Evolutionary conservation across 1,139 yeast species (phyloP).

Genomic region (Sugiyamaella novakii): DNA sequence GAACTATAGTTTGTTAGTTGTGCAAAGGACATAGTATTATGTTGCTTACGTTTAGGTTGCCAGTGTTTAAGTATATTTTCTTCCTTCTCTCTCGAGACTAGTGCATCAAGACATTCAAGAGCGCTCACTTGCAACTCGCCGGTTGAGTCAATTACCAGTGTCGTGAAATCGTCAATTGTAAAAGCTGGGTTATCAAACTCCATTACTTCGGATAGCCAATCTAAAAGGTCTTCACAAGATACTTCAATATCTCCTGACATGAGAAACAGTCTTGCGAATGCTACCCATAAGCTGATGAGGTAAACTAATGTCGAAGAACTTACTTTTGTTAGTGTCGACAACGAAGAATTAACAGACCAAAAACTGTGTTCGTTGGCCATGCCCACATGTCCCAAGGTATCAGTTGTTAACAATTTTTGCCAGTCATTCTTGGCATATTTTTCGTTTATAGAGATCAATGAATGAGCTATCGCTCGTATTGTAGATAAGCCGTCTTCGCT

Average conservation of each 20-base stretch:
- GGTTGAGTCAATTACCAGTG: background rate
- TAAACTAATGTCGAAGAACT: conserved; percentile 8
- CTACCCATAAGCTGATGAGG: conserved; percentile 21
- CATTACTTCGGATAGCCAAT: conserved; percentile 15
- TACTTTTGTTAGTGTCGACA: background rate
- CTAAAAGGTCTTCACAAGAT: conserved; percentile 14
- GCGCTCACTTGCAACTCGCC: background rate
- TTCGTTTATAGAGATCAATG: conserved; percentile 10
- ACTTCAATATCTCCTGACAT: conserved; percentile 11
- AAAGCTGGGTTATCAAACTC: background rate
- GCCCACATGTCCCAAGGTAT: background rate
- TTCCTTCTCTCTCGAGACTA: background rate
- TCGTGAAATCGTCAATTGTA: conserved; percentile 5
- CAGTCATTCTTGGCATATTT: conserved; percentile 4
- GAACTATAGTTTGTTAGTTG: conserved; percentile 19
- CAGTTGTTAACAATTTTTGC: conserved; percentile 11
- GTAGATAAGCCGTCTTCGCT: background rate
- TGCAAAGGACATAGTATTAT: background rate
- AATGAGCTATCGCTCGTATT: conserved; percentile 8
- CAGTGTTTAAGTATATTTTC: background rate
- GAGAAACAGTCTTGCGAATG: conserved; percentile 18
- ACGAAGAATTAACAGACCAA: conserved; percentile 5
- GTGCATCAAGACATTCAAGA: conserved; percentile 1
- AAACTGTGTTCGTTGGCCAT: background rate
- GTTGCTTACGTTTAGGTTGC: conserved; percentile 12